Evolutionary conservation across 2,329 filamentous ascomycete species (phyloP).

Genomic region (Sordariomycetes sp.): DNA sequence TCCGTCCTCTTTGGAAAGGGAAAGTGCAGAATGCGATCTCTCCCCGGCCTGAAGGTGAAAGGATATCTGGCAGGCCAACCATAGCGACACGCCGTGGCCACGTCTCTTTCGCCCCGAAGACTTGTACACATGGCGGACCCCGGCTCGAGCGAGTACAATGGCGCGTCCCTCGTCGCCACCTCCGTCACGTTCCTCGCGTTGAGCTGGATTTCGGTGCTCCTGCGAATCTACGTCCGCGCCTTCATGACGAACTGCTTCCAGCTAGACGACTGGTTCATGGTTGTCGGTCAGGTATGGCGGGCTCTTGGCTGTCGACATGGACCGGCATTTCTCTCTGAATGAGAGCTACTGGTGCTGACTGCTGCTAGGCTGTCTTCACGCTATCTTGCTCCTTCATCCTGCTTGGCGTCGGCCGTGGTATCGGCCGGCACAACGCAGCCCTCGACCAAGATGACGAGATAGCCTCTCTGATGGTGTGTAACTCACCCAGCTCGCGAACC

Average conservation of each 20-base stretch:
- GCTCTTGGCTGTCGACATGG: background rate
- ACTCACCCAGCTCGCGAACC: background rate
- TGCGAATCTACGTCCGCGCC: constrained; percentile 32
- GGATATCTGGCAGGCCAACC: background rate
- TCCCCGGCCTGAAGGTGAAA: background rate
- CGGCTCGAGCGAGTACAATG: constrained; percentile 27
- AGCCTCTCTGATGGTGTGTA: constrained; percentile 31
- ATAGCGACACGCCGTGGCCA: background rate
- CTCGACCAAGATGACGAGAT: constrained; percentile 28
- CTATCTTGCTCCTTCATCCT: constrained; percentile 35
- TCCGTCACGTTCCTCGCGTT: constrained; percentile 24
- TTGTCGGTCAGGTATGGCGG: constrained; percentile 17
- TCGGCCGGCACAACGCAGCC: constrained; percentile 36
- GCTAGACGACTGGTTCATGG: constrained; percentile 44
- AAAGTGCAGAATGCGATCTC: no score
- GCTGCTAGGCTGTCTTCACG: constrained; percentile 30
- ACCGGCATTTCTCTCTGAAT: background rate
- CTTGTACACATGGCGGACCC: constrained; percentile 18
- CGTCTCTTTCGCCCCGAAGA: constrained; percentile 8
- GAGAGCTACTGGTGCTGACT: background rate
- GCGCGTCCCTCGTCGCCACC: constrained; percentile 22
- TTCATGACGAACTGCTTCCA: constrained; percentile 33
- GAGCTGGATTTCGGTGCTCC: constrained; percentile 28
- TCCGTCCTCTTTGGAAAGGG: no score
- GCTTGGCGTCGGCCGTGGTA: constrained; percentile 26